A percentile compares a stretch with the other conserved stretches of the same genome.
phyloP scores from a whole-genome alignment of 2,329 filamentous ascomycete genomes.

The Alternaria triticina region DNA sequence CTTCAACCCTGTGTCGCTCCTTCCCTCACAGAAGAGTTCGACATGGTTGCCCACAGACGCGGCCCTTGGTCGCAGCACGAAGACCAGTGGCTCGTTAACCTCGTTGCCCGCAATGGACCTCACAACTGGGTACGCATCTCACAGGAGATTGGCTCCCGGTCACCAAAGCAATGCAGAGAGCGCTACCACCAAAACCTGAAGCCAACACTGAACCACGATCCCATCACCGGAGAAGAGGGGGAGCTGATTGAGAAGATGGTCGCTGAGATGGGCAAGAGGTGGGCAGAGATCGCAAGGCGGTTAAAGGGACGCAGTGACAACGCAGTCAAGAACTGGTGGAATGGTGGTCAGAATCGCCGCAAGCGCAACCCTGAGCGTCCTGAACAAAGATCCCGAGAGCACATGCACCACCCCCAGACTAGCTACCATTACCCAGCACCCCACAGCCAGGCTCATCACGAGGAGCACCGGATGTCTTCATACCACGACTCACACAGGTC shows the following conservation, averaged over 20 bases:
- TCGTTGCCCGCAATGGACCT: constrained; percentile 74
- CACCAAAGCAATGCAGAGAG: constrained; percentile 94
- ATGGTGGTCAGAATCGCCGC: constrained; percentile 86
- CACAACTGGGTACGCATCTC: constrained; percentile 93
- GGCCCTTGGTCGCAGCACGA: constrained; percentile 85
- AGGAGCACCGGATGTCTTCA: constrained; percentile 34
- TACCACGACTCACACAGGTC: constrained; percentile 39
- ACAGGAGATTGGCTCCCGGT: constrained; percentile 74
- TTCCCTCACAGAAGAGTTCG: constrained; percentile 18
- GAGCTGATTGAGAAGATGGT: constrained; percentile 79
- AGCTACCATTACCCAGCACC: constrained; percentile 39
- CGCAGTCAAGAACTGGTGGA: constrained; percentile 98
- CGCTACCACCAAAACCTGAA: constrained; percentile 93
- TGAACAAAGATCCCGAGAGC: constrained; percentile 34
- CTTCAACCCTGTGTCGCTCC: neutral
- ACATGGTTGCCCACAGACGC: constrained; percentile 66
- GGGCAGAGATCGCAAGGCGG: constrained; percentile 88
- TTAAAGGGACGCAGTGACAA: constrained; percentile 90
- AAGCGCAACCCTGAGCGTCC: constrained; percentile 51
- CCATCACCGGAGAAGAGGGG: constrained; percentile 79
- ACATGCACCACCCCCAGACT: constrained; percentile 40
- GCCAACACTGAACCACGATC: constrained; percentile 78
- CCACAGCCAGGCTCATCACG: constrained; percentile 31
- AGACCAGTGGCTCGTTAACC: constrained; percentile 71
- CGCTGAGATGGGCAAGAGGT: constrained; percentile 78